Base-by-base conservation (phyloP, 1,284 basidiomycete genomes). In the Anthracocystis panici-leucophaei region DNA sequence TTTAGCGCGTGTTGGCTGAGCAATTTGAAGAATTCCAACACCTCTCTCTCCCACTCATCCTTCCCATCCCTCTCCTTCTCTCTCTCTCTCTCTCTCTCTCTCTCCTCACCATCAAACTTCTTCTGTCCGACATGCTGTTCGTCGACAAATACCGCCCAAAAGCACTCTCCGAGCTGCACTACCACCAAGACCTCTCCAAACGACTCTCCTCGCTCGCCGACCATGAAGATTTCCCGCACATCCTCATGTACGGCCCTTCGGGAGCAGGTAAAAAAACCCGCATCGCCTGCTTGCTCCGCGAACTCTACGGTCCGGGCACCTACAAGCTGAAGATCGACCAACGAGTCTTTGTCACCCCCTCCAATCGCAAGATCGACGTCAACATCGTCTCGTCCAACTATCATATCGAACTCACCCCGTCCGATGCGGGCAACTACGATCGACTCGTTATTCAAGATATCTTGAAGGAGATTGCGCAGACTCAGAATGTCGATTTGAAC, bases 251-350 rank as follows among this genome's bases (percentile, higher is more conserved):
- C 83, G 97, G 96, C 0, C 97, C 96, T 2, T 93, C 93, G 5
- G 96, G 96, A 20, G 94, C 96, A 10, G 96, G 96, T 20, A 99
- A 99, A 88, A 99, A 99, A 89, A 99, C 97, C 40, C 89, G 97
- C 52, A 95, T 99, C 82, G 92, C 82, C 33, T 81, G 80, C 38
- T 94, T 93, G 7, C 85, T 99, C 56, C 88, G 92, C 75, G 92
- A 97, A 82, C 87, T 99, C 46, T 99, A 95, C 86, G 97, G 96
- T 2, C 89, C 91, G 45, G 94, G 94, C 5, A 94, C 92, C 0
- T 95, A 97, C 85, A 97, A 97, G 95, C 89, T 99, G 63, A 96
- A 97, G 88, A 97, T 99, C 65, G 96, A 99, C 86, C 97, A 99
- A 88, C 89, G 96, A 61, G 91, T 97, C 1, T 99, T 99, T 86